Evolutionary conservation across 2,329 filamentous ascomycete species (phyloP).

Genomic region (Beauveria sp.): DNA sequence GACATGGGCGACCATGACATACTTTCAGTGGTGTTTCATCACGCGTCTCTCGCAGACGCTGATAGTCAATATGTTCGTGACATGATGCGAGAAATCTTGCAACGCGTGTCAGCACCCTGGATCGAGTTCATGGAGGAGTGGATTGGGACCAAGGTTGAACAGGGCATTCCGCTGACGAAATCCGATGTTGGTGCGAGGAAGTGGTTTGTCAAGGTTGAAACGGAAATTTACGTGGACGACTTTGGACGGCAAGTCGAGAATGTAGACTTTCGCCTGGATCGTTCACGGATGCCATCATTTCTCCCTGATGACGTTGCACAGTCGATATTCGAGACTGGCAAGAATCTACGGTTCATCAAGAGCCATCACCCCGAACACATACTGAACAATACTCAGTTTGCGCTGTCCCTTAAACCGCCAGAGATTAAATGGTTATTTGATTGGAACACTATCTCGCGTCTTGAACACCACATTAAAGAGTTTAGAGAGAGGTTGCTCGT

Average conservation of each 20-base stretch:
- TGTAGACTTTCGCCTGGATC: constrained; percentile 55
- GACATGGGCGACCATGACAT: constrained; percentile 50
- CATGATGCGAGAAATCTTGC: constrained; percentile 60
- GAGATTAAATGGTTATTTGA: constrained; percentile 60
- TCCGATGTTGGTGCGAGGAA: constrained; percentile 35
- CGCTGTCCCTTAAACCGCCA: constrained; percentile 43
- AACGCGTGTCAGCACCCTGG: constrained; percentile 57
- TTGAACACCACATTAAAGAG: constrained; percentile 51
- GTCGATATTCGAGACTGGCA: constrained; percentile 71
- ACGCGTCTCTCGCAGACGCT: constrained; percentile 57
- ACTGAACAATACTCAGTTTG: constrained; percentile 45
- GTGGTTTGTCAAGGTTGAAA: constrained; percentile 54
- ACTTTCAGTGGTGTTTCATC: constrained; percentile 53
- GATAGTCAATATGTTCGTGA: constrained; percentile 52
- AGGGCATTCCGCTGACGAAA: constrained; percentile 45
- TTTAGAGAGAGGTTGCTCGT: constrained; percentile 24
- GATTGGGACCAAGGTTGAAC: constrained; percentile 60
- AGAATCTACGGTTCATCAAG: constrained; percentile 65
- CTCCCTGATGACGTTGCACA: constrained; percentile 61
- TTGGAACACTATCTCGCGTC: constrained; percentile 58
- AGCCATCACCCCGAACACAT: constrained; percentile 64
- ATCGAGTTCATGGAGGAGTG: constrained; percentile 62
- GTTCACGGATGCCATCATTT: constrained; percentile 61
- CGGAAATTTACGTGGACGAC: constrained; percentile 48
- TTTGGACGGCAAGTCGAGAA: constrained; percentile 49